These are phyloP conservation scores for Aspergillus neoniger DNA, from an alignment of 2,329 filamentous ascomycete species.

Conservation along the genomic window DNA sequence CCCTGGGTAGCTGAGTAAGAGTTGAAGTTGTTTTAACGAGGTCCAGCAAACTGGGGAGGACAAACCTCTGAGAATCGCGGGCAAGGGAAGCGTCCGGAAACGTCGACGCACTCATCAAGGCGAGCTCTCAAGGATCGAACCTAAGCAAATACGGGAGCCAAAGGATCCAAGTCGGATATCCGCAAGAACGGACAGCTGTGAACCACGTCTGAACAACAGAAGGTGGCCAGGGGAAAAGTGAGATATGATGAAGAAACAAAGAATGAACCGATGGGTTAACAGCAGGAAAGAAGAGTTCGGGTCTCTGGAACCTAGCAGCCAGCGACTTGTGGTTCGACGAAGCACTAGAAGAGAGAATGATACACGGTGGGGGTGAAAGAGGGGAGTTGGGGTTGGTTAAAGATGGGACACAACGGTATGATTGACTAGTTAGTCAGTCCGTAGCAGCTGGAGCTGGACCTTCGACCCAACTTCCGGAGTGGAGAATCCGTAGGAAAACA, in stretches of 20 bases:
- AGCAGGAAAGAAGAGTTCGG: conserved; percentile 25
- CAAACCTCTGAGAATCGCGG: conserved; percentile 46
- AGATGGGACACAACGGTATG: conserved; percentile 27
- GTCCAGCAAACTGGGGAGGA: conserved; percentile 19
- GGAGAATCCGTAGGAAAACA: conserved; percentile 18
- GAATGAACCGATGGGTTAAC: conserved; percentile 28
- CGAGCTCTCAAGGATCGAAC: conserved; percentile 28
- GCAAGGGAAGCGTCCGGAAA: conserved; percentile 45
- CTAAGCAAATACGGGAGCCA: conserved; percentile 23
- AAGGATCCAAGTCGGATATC: conserved; percentile 26
- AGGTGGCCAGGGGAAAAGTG: conserved; percentile 19
- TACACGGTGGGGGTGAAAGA: conserved; percentile 20
- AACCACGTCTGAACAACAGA: conserved; percentile 26
- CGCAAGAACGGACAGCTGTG: conserved; percentile 22
- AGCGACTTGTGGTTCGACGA: conserved; percentile 23
- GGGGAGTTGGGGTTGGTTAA: conserved; percentile 21
- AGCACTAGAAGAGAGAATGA: conserved; percentile 25
- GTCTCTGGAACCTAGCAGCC: conserved; percentile 27
- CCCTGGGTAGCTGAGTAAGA: conserved; percentile 34
- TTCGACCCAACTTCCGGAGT: conserved; percentile 25
- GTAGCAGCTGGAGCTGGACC: conserved; percentile 15
- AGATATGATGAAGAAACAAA: conserved; percentile 21
- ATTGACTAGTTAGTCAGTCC: conserved; percentile 21
- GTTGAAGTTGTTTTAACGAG: conserved; percentile 25
- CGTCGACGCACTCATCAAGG: conserved; percentile 47